Evolutionary conservation across 2,329 filamentous ascomycete species (phyloP).

Genomic region (Phialophora expanda): DNA sequence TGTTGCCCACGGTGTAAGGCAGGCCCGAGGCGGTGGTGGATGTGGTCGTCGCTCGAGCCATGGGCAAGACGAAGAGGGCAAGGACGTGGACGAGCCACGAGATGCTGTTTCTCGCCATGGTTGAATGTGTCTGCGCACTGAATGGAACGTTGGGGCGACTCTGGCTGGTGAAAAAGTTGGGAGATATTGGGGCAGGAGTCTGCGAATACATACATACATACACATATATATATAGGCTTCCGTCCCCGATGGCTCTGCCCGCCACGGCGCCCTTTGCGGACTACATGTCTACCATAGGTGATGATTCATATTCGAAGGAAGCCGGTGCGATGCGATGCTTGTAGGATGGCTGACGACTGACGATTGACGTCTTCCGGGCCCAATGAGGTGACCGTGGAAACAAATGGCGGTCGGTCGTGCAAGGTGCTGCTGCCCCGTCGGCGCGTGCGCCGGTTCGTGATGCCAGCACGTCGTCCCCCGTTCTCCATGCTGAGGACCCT

Average conservation of each 20-base stretch:
- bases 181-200: too few relatives aligned
- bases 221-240: not conserved
- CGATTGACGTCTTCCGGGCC: not conserved
- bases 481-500: not conserved
- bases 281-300: not conserved
- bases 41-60: not conserved
- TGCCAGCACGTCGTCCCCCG: not conserved
- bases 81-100: slow-evolving; percentile 2
- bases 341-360: not conserved
- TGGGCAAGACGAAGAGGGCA: not conserved
- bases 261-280: not conserved
- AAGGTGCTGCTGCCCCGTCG: not conserved
- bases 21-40: not conserved
- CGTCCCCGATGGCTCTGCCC: not conserved
- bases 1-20: slow-evolving; percentile 14
- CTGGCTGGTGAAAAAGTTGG: not conserved
- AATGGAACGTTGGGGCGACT: not conserved
- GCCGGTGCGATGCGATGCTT: not conserved
- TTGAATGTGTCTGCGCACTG: not conserved
- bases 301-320: not conserved
- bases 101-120: slow-evolving; percentile 2
- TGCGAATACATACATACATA: too few relatives aligned
- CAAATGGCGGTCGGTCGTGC: not conserved
- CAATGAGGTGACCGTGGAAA: not conserved
- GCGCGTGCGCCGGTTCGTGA: not conserved